Base-by-base conservation (phyloP, 345 rosid species). In the Euphorbia pulcherrima region DNA sequence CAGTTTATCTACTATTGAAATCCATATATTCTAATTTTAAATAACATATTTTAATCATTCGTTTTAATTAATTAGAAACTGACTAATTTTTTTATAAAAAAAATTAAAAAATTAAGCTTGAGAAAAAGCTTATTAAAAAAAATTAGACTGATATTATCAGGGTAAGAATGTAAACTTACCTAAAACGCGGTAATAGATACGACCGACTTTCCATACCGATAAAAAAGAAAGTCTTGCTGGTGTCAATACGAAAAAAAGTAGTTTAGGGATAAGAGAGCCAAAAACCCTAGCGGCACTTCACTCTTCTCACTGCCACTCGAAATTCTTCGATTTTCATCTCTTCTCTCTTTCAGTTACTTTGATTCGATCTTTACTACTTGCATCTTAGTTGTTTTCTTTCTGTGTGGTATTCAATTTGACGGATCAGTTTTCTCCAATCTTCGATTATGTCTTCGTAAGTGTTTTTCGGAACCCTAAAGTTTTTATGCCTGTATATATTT, bases 131-230 rank as follows among this genome's bases (percentile, higher is more conserved):
- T n/a, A n/a, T n/a, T n/a, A n/a, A n/a, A n/a, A n/a, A n/a, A n/a
- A n/a, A n/a, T n/a, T n/a, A n/a, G n/a, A 55, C 53, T 40, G 40
- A 11, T 62, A 20, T 40, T 3, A 1, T 12, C 11, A 18, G 37
- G 68, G 70, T 52, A 55, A 8, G 56, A 56, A 18, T 6, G 70
- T 67, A 41, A n/a, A 55, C 40, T 55, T 0, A 0, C 9, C 0
- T 0, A 20, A 7, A 58, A 47, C 72, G 56, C 46, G 64, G 72
- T 44, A 13, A 29, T 16, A 5, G 26, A 20, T 35, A 21, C 62
- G 74, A n/a, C n/a, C n/a, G 63, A 71, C 16, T 9, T 41, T 46
- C 46, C 68, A 30, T 16, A 10, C n/a, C n/a, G 28, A 41, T n/a
- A 62, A 53, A 51, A 39, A 11, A 12, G 52, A 39, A 3, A 26